Evolutionary conservation across 345 rosid species (phyloP).

Genomic region (Microcos paniculata): DNA sequence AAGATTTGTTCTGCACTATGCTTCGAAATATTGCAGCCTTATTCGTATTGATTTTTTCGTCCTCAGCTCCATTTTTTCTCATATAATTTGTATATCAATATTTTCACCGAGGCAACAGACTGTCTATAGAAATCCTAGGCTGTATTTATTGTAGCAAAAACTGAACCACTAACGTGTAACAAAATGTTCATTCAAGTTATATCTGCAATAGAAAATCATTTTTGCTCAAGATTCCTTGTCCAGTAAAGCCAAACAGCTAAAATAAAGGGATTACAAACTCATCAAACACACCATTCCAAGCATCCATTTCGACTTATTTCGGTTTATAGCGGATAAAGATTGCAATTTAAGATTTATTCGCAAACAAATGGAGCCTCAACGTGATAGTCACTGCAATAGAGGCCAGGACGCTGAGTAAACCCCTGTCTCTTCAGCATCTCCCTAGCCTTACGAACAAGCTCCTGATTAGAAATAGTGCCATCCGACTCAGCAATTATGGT

Average conservation of each 20-base stretch:
- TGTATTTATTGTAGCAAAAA: conserved; percentile 9
- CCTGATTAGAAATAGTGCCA: conserved; percentile 52
- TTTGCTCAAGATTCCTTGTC: conserved; percentile 4
- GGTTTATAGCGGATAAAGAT: background rate
- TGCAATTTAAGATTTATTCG: conserved; percentile 1
- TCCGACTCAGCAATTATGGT: conserved; percentile 59
- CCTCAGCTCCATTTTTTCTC: conserved; percentile 28
- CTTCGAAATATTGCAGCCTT: conserved; percentile 33
- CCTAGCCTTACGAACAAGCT: conserved; percentile 71
- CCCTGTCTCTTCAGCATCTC: conserved; percentile 66
- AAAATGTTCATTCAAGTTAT: conserved; percentile 14
- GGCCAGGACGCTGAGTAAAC: conserved; percentile 92
- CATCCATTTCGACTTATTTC: background rate
- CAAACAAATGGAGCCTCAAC: conserved; percentile 60
- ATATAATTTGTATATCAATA: conserved; percentile 33
- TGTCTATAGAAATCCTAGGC: conserved; percentile 18
- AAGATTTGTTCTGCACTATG: conserved; percentile 8
- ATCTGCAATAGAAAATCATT: conserved; percentile 26
- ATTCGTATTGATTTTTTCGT: conserved; percentile 20
- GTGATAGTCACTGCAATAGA: conserved; percentile 76
- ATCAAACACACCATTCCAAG: background rate
- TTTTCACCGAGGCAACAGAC: conserved; percentile 13
- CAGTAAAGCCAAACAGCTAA: background rate
- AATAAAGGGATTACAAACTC: background rate
- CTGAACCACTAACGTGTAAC: conserved; percentile 16